These are phyloP conservation scores for Ophiosphaerella herpotricha DNA, from an alignment of 2,329 filamentous ascomycete genomes.

Conservation along the genomic window DNA sequence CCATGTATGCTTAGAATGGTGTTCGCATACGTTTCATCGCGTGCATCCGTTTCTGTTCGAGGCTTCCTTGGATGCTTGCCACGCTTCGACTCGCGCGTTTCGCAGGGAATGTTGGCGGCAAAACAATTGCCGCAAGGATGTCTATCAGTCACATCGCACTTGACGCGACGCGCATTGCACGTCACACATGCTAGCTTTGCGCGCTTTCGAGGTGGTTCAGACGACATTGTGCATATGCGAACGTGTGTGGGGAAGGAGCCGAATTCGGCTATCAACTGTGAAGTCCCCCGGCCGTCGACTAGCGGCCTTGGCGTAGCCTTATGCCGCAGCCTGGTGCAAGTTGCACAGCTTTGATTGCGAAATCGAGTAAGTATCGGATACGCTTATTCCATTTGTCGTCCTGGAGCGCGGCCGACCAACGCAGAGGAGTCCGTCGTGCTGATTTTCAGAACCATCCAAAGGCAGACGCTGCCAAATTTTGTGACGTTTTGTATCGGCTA, in stretches of 20 bases:
- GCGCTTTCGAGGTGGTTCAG: constrained; percentile 34
- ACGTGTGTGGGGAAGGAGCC: constrained; percentile 15
- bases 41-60: constrained; percentile 21
- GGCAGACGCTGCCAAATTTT: too few species aligned
- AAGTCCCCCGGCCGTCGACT: background rate
- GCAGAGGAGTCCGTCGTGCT: too few species aligned
- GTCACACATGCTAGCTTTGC: constrained; percentile 51
- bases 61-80: constrained; percentile 47
- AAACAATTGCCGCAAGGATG: constrained; percentile 52
- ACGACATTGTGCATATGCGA: constrained; percentile 17
- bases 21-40: constrained; percentile 20
- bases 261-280: constrained; percentile 30
- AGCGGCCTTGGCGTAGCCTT: background rate
- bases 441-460: too few species aligned
- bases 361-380: too few species aligned
- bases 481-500: background rate
- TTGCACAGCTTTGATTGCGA: too few species aligned
- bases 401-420: too few species aligned
- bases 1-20: background rate
- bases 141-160: constrained; percentile 52
- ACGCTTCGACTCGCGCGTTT: constrained; percentile 49
- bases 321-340: too few species aligned
- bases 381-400: too few species aligned
- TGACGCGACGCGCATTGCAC: constrained; percentile 53
- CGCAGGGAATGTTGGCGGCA: constrained; percentile 44